phyloP scores from a whole-genome alignment of 306 rosid genomes.

The Dryas octopetala region DNA sequence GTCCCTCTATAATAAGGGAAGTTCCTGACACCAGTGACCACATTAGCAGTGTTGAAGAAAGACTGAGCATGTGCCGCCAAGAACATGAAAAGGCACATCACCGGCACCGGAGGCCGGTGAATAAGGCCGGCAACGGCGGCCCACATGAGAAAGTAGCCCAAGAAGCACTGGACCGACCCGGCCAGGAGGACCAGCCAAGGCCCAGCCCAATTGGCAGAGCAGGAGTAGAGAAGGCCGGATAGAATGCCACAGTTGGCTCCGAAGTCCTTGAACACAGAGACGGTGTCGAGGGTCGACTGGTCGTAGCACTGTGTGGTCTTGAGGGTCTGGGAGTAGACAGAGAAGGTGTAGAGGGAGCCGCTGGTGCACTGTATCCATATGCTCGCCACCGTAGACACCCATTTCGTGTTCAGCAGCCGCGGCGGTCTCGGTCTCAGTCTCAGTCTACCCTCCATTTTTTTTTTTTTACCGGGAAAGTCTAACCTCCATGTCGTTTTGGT shows the following conservation, averaged over 20 bases:
- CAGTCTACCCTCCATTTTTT: constrained; percentile 2
- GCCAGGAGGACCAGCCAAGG: constrained; percentile 18
- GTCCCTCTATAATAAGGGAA: constrained; percentile 31
- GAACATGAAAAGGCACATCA: constrained; percentile 25
- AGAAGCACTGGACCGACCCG: constrained; percentile 26
- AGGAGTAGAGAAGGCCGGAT: constrained; percentile 30
- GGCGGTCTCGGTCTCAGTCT: not conserved
- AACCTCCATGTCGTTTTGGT: not conserved
- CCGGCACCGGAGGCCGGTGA: constrained; percentile 20
- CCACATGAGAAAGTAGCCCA: constrained; percentile 31
- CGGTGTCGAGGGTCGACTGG: constrained; percentile 29
- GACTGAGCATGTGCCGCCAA: constrained; percentile 29
- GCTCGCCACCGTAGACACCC: constrained; percentile 34
- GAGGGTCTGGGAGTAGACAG: constrained; percentile 29
- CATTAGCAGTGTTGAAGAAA: constrained; percentile 30
- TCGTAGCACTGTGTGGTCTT: constrained; percentile 24
- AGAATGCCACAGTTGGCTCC: constrained; percentile 32
- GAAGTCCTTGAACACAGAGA: constrained; percentile 34
- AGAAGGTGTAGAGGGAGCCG: constrained; percentile 35
- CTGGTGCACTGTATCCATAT: constrained; percentile 31
- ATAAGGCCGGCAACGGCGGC: constrained; percentile 24
- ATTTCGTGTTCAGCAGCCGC: not conserved
- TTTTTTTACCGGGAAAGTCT: not conserved
- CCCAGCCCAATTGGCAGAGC: not conserved
- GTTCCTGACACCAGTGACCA: constrained; percentile 33